phyloP scores from a whole-genome alignment of 108 stramenopile species.

The Parmales sp. region DNA sequence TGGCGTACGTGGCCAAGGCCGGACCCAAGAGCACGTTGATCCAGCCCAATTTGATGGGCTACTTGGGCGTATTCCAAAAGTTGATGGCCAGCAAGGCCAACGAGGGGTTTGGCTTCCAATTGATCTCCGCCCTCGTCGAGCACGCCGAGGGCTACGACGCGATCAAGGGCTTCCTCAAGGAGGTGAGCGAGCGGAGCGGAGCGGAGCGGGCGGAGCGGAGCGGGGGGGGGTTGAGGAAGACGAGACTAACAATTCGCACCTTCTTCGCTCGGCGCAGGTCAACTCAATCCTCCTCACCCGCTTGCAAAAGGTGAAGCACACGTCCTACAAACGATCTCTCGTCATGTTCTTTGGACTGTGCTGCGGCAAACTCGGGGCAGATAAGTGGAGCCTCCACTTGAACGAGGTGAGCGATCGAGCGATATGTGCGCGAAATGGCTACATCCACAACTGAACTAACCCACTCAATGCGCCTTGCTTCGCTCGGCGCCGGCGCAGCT shows the following conservation, averaged over 20 bases:
- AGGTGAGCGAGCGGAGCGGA: slow-evolving; percentile 55
- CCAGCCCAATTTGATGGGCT: slow-evolving; percentile 43
- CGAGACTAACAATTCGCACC: neutral
- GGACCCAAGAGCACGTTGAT: slow-evolving; percentile 45
- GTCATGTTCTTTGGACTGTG: too few relatives aligned
- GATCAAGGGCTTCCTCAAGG: slow-evolving; percentile 40
- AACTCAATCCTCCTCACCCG: neutral
- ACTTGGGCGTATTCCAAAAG: slow-evolving; percentile 81
- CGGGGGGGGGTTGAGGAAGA: slow-evolving; percentile 26
- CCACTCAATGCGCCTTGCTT: neutral
- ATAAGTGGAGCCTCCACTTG: neutral
- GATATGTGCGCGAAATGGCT: neutral
- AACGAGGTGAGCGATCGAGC: neutral
- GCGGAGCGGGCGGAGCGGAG: slow-evolving; percentile 52
- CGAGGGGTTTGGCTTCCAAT: slow-evolving; percentile 60
- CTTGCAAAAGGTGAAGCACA: neutral
- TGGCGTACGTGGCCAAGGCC: slow-evolving; percentile 74
- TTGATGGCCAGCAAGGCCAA: slow-evolving; percentile 61
- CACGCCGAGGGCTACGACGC: slow-evolving; percentile 40
- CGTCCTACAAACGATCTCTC: too few relatives aligned
- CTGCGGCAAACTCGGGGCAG: neutral
- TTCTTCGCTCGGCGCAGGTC: neutral
- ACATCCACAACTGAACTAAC: neutral
- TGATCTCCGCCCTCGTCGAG: slow-evolving; percentile 52
- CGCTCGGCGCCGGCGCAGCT: too few relatives aligned